phyloP scores from a whole-genome alignment of 768 basidiomycete species.

The Leccinum sublutescens region DNA sequence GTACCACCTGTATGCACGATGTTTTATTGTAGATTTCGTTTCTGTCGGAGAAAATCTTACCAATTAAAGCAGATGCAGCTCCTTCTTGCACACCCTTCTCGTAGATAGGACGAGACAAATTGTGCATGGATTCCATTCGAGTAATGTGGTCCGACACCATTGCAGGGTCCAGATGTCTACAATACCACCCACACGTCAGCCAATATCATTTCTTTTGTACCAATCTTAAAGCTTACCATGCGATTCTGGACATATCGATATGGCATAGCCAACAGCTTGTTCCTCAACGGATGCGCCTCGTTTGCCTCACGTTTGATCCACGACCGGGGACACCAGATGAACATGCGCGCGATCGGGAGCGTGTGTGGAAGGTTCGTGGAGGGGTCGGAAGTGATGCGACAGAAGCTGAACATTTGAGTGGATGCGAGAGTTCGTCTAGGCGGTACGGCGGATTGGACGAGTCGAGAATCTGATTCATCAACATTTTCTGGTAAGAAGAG shows the following conservation, averaged over 20 bases:
- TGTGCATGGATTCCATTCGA: neutral
- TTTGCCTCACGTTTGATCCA: neutral
- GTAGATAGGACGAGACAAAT: neutral
- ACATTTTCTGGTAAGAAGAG: too few relatives aligned
- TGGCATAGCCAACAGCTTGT: neutral
- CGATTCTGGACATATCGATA: neutral
- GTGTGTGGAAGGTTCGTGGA: too few relatives aligned
- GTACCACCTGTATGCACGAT: neutral
- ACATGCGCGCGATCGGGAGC: neutral
- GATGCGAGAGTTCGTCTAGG: neutral
- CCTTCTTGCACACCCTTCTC: neutral
- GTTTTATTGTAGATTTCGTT: neutral
- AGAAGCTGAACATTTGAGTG: too few relatives aligned
- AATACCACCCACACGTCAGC: neutral
- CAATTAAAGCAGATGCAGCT: neutral
- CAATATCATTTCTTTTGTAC: neutral
- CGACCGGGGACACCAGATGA: neutral
- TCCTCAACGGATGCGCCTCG: neutral
- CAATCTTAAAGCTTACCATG: neutral
- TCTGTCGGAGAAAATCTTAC: neutral
- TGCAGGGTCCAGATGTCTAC: neutral
- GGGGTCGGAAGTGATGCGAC: too few relatives aligned
- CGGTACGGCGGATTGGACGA: too few relatives aligned
- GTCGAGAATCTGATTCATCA: too few relatives aligned
- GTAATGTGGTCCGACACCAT: neutral